A percentile compares a stretch with the other conserved stretches of the same genome.
These are phyloP conservation scores for Platismatia glauca DNA, from an alignment of 495 filamentous ascomycete species.

Conservation along the genomic window DNA sequence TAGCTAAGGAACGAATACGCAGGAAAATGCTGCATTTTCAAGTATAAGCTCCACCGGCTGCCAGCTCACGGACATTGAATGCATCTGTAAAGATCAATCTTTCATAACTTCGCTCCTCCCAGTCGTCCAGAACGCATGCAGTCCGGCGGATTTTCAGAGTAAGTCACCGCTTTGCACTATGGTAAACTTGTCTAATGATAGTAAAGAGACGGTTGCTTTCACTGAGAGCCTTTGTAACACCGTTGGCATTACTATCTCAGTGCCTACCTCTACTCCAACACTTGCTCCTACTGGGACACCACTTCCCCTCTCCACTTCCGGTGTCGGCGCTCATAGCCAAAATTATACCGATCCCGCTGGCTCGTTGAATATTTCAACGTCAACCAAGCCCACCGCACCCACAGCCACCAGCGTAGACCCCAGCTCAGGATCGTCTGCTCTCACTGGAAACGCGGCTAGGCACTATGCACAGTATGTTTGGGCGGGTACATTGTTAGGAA, in stretches of 20 bases:
- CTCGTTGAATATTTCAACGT: background rate
- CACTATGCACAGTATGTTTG: background rate
- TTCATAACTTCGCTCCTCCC: constrained; percentile 16
- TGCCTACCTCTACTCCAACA: background rate
- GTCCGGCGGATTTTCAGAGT: constrained; percentile 14
- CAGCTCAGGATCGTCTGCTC: background rate
- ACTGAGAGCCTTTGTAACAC: background rate
- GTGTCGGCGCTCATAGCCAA: background rate
- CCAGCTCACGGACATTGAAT: constrained; percentile 12
- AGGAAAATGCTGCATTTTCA: constrained; percentile 10
- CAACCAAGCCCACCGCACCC: background rate
- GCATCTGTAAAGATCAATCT: constrained; percentile 14
- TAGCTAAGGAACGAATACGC: background rate
- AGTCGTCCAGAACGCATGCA: constrained; percentile 12
- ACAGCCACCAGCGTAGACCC: background rate
- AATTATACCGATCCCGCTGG: background rate
- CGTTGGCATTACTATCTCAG: constrained; percentile 1
- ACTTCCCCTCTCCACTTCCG: background rate
- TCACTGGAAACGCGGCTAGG: background rate
- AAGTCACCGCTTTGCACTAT: background rate
- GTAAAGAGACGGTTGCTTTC: background rate
- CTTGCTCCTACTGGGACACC: background rate
- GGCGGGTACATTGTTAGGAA: background rate
- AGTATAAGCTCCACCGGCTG: constrained; percentile 15
- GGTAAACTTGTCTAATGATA: background rate